A percentile compares a stretch with the other conserved stretches of the same genome.
Conservation (phyloP, 169 alveolate species). For the Theileria equi region DNA sequence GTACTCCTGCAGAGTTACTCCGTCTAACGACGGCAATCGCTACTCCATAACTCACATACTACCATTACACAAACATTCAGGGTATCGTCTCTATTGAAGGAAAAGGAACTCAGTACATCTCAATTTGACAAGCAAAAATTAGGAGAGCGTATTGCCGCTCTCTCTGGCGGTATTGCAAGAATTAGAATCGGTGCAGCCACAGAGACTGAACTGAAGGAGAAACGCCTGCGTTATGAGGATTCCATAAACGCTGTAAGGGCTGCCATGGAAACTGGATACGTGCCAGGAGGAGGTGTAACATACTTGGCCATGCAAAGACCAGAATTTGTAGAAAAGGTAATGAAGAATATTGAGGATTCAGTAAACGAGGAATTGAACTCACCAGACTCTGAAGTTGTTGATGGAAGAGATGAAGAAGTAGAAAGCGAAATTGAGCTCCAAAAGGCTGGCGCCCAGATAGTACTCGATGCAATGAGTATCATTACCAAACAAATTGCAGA, state of each 20-base stretch:
- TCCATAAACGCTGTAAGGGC: slow-evolving; percentile 86
- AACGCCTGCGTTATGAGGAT: slow-evolving; percentile 80
- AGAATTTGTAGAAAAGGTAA: slow-evolving; percentile 65
- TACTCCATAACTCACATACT: too few relatives aligned
- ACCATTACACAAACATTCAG: too few relatives aligned
- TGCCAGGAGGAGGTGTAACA: slow-evolving; percentile 89
- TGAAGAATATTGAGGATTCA: slow-evolving; percentile 70
- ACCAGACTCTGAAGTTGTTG: slow-evolving; percentile 16
- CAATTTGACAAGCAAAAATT: slow-evolving; percentile 81
- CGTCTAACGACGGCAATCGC: too few relatives aligned
- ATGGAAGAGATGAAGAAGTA: slow-evolving; percentile 79
- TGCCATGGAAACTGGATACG: slow-evolving; percentile 86
- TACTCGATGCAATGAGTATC: slow-evolving; percentile 78
- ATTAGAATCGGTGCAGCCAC: slow-evolving; percentile 84
- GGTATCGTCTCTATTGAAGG: slow-evolving; percentile 64
- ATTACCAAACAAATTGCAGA: slow-evolving; percentile 82
- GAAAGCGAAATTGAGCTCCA: slow-evolving; percentile 83
- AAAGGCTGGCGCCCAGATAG: slow-evolving; percentile 83
- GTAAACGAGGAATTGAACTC: slow-evolving; percentile 63
- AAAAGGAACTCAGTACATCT: slow-evolving; percentile 76
- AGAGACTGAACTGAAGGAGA: slow-evolving; percentile 85
- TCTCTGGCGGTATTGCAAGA: slow-evolving; percentile 87
- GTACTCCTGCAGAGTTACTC: too few relatives aligned
- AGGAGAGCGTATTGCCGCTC: slow-evolving; percentile 85
- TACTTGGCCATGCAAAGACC: slow-evolving; percentile 77